phyloP scores from a whole-genome alignment of 495 filamentous ascomycete species.

The Penicillium diatomitis region DNA sequence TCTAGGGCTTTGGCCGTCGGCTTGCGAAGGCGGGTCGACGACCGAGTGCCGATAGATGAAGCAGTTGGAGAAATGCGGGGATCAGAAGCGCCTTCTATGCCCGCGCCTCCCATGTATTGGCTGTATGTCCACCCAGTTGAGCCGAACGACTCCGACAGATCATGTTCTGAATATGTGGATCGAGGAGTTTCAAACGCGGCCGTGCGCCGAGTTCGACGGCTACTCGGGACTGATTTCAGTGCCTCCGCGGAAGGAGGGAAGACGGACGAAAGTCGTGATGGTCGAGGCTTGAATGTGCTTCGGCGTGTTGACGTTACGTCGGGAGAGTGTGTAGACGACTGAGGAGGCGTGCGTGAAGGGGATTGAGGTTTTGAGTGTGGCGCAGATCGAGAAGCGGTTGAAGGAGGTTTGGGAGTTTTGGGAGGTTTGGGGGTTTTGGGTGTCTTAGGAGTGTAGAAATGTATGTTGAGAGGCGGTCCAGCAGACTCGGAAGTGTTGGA shows the following conservation, averaged over 20 bases:
- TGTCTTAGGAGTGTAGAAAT: conserved; percentile 8
- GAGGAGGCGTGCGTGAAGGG: too few species aligned
- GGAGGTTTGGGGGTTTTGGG: too few species aligned
- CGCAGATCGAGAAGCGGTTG: neutral
- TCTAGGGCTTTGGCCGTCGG: conserved; percentile 33
- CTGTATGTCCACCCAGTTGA: conserved; percentile 7
- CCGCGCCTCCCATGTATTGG: conserved; percentile 16
- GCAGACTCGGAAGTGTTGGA: conserved; percentile 2
- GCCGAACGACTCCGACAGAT: conserved; percentile 6
- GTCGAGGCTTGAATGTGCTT: conserved; percentile 13
- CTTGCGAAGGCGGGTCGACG: conserved; percentile 29
- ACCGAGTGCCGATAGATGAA: conserved; percentile 21
- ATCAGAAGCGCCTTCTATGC: conserved; percentile 18
- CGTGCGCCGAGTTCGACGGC: conserved; percentile 10
- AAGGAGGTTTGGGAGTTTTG: conserved; percentile 2
- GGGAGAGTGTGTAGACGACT: neutral
- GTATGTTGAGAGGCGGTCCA: conserved; percentile 8
- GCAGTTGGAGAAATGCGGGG: conserved; percentile 19
- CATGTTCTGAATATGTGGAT: conserved; percentile 6
- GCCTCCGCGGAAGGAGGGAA: conserved; percentile 14
- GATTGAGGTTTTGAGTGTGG: too few species aligned
- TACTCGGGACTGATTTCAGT: conserved; percentile 4
- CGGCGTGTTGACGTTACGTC: conserved; percentile 11
- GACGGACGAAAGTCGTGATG: conserved; percentile 18
- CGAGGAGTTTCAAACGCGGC: conserved; percentile 9